These are phyloP conservation scores for Diaporthe vaccinii DNA, from an alignment of 2,329 filamentous ascomycete genomes.

Conservation along the genomic window DNA sequence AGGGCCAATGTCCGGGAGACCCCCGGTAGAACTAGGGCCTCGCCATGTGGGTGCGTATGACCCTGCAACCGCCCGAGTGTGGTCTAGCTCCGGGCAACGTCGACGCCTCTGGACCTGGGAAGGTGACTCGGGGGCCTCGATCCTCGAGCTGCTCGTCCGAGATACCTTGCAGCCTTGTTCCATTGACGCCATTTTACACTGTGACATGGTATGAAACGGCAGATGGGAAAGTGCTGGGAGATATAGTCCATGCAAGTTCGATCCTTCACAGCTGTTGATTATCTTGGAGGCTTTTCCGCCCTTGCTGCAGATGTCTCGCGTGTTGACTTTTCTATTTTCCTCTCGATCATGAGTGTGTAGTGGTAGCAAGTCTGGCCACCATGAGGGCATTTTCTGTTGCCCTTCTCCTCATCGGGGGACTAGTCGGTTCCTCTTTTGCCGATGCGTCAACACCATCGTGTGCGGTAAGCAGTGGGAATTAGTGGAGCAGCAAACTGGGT, in stretches of 20 bases:
- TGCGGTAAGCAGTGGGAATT: background rate
- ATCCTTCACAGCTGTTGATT: background rate
- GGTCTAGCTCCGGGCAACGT: slow-evolving; percentile 12
- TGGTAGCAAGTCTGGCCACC: background rate
- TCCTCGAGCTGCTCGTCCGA: background rate
- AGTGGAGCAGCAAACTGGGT: too few relatives aligned
- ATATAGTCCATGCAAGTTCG: slow-evolving; percentile 8
- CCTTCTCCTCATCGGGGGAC: background rate
- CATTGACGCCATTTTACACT: slow-evolving; percentile 24
- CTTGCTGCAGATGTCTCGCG: background rate
- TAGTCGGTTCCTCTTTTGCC: background rate
- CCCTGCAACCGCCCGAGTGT: slow-evolving; percentile 3
- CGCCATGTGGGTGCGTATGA: background rate
- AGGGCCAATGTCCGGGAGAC: background rate
- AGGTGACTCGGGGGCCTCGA: background rate
- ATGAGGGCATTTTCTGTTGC: slow-evolving; percentile 14
- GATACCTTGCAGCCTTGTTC: background rate
- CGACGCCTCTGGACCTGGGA: background rate
- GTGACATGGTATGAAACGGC: slow-evolving; percentile 20
- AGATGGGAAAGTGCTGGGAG: background rate
- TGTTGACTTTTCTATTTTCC: background rate
- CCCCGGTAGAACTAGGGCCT: background rate
- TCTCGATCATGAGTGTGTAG: background rate
- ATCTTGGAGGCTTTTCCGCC: background rate
- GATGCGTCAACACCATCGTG: slow-evolving; percentile 11